These are phyloP conservation scores for Penicillium egyptiacum DNA, from an alignment of 495 filamentous ascomycete genomes.

Conservation along the genomic window DNA sequence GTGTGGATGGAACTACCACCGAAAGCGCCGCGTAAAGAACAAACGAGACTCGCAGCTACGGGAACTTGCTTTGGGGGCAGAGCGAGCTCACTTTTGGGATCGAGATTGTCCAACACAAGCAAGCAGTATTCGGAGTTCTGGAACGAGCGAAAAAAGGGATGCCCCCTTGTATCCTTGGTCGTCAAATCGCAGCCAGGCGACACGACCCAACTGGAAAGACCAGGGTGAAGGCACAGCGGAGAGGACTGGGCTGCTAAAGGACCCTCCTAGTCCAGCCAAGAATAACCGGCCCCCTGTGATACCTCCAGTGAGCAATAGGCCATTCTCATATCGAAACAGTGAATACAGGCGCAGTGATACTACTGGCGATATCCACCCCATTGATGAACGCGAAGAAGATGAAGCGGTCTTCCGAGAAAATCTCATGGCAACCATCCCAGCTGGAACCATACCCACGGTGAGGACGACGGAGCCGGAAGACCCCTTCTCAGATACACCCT, in stretches of 20 bases:
- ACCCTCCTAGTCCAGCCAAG: constrained; percentile 55
- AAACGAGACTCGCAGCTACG: constrained; percentile 54
- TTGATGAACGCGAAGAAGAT: constrained; percentile 73
- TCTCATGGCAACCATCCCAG: constrained; percentile 27
- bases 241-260: constrained; percentile 55
- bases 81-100: constrained; percentile 46
- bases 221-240: constrained; percentile 43
- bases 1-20: constrained; percentile 58
- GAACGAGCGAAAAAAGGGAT: constrained; percentile 27
- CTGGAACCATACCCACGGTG: constrained; percentile 5
- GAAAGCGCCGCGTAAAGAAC: constrained; percentile 48
- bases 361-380: constrained; percentile 59
- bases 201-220: constrained; percentile 31
- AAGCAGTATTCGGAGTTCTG: constrained; percentile 40
- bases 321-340: constrained; percentile 38
- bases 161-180: constrained; percentile 40
- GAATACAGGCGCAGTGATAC: constrained; percentile 48
- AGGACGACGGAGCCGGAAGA: constrained; percentile 28
- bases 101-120: constrained; percentile 35
- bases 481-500: constrained; percentile 28
- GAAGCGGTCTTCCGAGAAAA: constrained; percentile 34
- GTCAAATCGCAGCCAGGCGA: constrained; percentile 31
- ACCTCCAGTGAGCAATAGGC: constrained; percentile 13
- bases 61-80: constrained; percentile 50
- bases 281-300: constrained; percentile 32